Evolutionary conservation across 805 yeast genomes (phyloP).

Genomic region (Lipomyces sp.): DNA sequence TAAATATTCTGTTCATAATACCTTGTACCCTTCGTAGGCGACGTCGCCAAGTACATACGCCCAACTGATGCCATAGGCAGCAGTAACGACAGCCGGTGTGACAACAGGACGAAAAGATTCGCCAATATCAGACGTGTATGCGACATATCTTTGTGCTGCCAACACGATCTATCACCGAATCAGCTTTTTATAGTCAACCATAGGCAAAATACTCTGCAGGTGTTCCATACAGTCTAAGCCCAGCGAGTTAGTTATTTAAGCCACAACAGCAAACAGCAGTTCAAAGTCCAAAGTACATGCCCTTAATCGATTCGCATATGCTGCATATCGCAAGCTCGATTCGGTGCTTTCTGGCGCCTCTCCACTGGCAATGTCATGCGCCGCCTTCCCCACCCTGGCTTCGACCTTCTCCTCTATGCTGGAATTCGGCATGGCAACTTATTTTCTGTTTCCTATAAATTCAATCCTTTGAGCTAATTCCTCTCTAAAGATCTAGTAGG

Average conservation of each 20-base stretch:
- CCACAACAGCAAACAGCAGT: not conserved
- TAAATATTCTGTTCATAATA: conserved; percentile 51
- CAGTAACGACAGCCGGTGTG: conserved; percentile 64
- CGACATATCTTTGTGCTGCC: conserved; percentile 81
- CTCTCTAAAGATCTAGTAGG: not conserved
- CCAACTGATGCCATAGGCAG: conserved; percentile 80
- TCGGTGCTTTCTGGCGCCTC: conserved; percentile 52
- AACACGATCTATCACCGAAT: conserved; percentile 51
- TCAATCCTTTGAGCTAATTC: not conserved
- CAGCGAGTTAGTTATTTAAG: not conserved
- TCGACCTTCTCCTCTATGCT: conserved; percentile 25
- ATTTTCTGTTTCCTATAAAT: not conserved
- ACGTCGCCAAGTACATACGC: conserved; percentile 76
- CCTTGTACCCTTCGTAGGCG: conserved; percentile 69
- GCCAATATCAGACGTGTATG: conserved; percentile 85
- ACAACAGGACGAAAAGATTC: conserved; percentile 86
- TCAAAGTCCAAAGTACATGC: conserved; percentile 33
- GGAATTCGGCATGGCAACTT: not conserved
- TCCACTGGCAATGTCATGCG: conserved; percentile 38
- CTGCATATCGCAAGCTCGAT: conserved; percentile 70
- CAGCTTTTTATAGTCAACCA: not conserved
- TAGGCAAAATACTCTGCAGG: not conserved
- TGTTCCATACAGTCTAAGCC: conserved; percentile 20
- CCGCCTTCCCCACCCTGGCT: conserved; percentile 26
- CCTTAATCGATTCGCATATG: conserved; percentile 75